phyloP scores from a whole-genome alignment of 345 rosid species.

The Durio zibethinus region DNA sequence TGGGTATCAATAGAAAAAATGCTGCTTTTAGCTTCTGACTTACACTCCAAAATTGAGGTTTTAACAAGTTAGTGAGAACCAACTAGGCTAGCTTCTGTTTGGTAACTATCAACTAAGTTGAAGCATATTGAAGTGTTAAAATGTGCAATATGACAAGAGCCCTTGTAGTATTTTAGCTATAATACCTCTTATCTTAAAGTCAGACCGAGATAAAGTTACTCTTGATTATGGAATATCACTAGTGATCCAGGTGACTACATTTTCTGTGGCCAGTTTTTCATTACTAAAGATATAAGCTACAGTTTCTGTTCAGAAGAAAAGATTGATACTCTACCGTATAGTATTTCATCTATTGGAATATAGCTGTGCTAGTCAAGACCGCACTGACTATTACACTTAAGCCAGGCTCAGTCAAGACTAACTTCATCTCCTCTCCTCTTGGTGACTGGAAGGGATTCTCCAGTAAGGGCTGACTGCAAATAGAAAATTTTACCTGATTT shows the following conservation, averaged over 20 bases:
- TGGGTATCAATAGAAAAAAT: not conserved
- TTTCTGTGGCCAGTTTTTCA: not conserved
- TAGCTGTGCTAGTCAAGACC: slow-evolving; percentile 93
- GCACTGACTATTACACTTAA: slow-evolving; percentile 92
- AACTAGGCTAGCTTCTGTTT: not conserved
- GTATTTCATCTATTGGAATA: slow-evolving; percentile 94
- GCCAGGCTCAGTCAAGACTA: slow-evolving; percentile 94
- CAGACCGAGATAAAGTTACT: not conserved
- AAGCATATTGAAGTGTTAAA: no score
- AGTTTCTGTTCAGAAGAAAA: not conserved
- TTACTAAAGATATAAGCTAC: not conserved
- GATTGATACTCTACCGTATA: slow-evolving; percentile 58
- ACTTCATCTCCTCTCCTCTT: slow-evolving; percentile 91
- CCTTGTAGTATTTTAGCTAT: not conserved
- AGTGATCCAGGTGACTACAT: not conserved
- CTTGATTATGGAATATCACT: not conserved
- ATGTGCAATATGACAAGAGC: not conserved
- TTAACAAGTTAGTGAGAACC: not conserved
- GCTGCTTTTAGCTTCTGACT: not conserved
- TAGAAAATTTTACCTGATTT: slow-evolving; percentile 5
- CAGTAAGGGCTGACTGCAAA: slow-evolving; percentile 85
- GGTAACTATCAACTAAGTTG: not conserved
- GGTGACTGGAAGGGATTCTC: slow-evolving; percentile 94
- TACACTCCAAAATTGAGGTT: not conserved
- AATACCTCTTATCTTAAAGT: not conserved